A percentile compares a stretch with the other conserved stretches of the same genome.
phyloP scores from a whole-genome alignment of 495 filamentous ascomycete genomes.

The Neurospora discreta region DNA sequence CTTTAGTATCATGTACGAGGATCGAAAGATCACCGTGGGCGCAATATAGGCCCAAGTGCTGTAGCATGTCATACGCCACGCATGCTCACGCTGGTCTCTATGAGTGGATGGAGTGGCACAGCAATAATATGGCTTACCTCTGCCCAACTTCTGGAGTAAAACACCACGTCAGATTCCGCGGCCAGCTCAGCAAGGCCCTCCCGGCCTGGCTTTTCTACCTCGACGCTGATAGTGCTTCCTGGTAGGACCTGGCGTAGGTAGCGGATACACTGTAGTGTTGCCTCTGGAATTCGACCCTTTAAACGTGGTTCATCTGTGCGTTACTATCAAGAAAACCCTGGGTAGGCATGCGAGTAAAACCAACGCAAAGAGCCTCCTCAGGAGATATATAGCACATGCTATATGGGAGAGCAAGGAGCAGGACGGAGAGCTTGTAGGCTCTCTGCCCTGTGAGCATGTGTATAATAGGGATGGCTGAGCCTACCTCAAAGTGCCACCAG shows the following conservation, averaged over 20 bases:
- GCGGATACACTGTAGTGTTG: conserved; percentile 49
- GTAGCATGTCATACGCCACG: background rate
- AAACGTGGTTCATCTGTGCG: background rate
- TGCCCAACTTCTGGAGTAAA: conserved; percentile 63
- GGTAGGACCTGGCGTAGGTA: conserved; percentile 41
- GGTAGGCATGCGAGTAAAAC: background rate
- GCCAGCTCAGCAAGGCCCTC: conserved; percentile 50
- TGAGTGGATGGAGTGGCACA: background rate
- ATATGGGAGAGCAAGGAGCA: background rate
- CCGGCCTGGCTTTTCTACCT: conserved; percentile 57
- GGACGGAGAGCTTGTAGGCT: background rate
- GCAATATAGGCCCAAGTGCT: background rate
- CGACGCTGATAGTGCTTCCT: conserved; percentile 47
- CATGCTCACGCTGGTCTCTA: background rate
- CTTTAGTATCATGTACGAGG: background rate
- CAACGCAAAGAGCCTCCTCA: background rate
- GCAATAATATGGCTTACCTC: conserved; percentile 33
- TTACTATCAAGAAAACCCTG: background rate
- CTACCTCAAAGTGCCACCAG: conserved; percentile 72
- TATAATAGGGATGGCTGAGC: conserved; percentile 2
- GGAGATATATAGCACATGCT: background rate
- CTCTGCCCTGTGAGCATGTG: background rate
- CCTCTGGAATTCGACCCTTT: conserved; percentile 56
- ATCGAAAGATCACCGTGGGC: background rate
- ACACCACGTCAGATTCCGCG: conserved; percentile 52